These are phyloP conservation scores for Neonectria magnoliae DNA, from an alignment of 2,329 filamentous ascomycete genomes.

Conservation along the genomic window DNA sequence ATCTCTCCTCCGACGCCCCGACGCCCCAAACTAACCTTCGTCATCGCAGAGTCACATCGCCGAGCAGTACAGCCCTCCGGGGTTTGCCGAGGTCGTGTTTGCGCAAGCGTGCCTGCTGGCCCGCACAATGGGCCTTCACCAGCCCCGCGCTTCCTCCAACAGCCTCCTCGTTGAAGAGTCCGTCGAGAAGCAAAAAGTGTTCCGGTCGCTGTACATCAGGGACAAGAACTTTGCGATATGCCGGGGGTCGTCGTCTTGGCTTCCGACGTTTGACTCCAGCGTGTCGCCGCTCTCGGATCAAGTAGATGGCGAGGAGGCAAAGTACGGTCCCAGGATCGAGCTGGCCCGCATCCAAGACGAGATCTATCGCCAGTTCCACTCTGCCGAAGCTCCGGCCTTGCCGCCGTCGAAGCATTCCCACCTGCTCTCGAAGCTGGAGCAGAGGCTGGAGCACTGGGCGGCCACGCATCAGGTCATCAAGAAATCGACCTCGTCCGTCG, in stretches of 20 bases:
- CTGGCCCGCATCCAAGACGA: constrained; percentile 40
- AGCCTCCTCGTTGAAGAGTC: constrained; percentile 19
- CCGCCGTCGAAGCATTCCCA: constrained; percentile 15
- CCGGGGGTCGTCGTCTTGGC: constrained; percentile 34
- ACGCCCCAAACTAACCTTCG: background rate
- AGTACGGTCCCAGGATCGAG: constrained; percentile 32
- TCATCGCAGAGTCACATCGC: constrained; percentile 37
- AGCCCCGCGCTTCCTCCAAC: constrained; percentile 24
- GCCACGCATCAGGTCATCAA: constrained; percentile 29
- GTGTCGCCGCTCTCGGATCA: background rate
- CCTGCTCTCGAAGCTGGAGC: constrained; percentile 25
- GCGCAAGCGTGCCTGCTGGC: constrained; percentile 41
- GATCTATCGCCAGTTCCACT: constrained; percentile 31
- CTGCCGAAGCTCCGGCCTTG: constrained; percentile 23
- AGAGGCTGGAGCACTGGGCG: constrained; percentile 38
- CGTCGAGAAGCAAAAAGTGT: constrained; percentile 36
- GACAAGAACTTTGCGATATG: constrained; percentile 38
- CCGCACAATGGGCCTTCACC: constrained; percentile 42
- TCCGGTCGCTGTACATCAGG: constrained; percentile 39
- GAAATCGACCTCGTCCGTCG: constrained; percentile 14
- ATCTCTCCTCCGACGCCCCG: background rate
- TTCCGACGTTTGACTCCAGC: constrained; percentile 32
- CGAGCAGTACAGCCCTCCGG: constrained; percentile 40
- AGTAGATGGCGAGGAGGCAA: constrained; percentile 14
- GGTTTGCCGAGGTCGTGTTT: constrained; percentile 39